Percentiles rank a stretch among this genome's conserved stretches.
Conservation (phyloP, 257 asterid species). For the Pogostemon cablin region DNA sequence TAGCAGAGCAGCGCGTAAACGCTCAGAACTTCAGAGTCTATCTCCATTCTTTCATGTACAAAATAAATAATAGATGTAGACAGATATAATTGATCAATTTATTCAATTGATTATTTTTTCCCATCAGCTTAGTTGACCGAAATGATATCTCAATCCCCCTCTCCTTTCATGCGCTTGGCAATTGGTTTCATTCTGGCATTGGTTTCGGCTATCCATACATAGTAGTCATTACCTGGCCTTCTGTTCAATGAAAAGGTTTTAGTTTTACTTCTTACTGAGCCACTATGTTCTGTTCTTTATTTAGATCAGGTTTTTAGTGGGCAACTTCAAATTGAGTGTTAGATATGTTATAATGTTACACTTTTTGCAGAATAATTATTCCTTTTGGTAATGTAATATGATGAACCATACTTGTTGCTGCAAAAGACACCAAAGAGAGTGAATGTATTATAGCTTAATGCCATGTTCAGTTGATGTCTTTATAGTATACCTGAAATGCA, state of each 20-base stretch:
- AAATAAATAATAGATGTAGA: slow-evolving; percentile 32
- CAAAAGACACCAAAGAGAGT: neutral
- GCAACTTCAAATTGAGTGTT: neutral
- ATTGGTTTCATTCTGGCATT: neutral
- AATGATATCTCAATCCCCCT: neutral
- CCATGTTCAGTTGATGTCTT: neutral
- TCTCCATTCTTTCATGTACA: slow-evolving; percentile 65
- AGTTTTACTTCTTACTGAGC: too few relatives aligned
- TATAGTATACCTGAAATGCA: neutral
- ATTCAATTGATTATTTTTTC: slow-evolving; percentile 49
- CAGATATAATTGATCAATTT: slow-evolving; percentile 37
- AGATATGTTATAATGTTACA: neutral
- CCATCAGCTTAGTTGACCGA: slow-evolving; percentile 6
- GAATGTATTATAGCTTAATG: neutral
- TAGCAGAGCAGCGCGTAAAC: slow-evolving; percentile 68
- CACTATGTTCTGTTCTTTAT: neutral
- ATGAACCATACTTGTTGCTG: neutral
- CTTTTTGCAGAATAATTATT: neutral
- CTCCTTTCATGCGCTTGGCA: neutral
- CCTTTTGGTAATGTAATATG: neutral
- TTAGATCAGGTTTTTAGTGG: neutral
- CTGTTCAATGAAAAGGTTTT: too few relatives aligned
- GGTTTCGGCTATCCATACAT: neutral
- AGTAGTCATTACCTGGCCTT: neutral
- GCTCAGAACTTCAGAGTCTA: slow-evolving; percentile 54